Conservation (phyloP, 202 grass and related monocot species). For the Schoenoplectus tabernaemontani region DNA sequence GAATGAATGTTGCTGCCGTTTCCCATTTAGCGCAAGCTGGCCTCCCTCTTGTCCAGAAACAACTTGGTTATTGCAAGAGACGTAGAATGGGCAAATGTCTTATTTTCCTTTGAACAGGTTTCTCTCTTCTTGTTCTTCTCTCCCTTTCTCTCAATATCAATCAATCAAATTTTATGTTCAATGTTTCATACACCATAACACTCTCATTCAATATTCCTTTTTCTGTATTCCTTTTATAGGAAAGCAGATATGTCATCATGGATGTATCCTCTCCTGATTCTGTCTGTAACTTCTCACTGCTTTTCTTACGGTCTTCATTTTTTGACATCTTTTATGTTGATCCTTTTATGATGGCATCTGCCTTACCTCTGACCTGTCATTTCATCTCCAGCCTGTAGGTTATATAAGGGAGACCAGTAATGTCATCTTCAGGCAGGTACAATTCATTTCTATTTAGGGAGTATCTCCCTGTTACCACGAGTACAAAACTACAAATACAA, state of each 20-base stretch:
- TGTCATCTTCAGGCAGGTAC: slow-evolving; percentile 81
- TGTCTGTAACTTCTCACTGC: slow-evolving; percentile 37
- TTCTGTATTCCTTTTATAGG: slow-evolving; percentile 41
- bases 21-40: slow-evolving; percentile 47
- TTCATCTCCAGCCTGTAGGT: slow-evolving; percentile 55
- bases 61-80: slow-evolving; percentile 85
- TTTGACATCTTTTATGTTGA: slow-evolving; percentile 7
- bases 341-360: no score
- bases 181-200: no score
- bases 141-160: neutral
- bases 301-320: neutral
- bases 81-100: slow-evolving; percentile 84
- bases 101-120: slow-evolving; percentile 94
- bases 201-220: neutral
- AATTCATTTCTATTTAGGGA: no score
- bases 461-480: no score
- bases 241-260: slow-evolving; percentile 86
- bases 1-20: neutral
- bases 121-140: no score
- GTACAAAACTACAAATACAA: neutral
- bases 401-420: slow-evolving; percentile 92
- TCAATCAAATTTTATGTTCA: neutral
- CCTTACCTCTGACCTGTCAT: neutral
- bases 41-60: slow-evolving; percentile 55
- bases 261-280: slow-evolving; percentile 57